Percentiles rank a stretch among this genome's conserved stretches.
Conservation (phyloP, 2,329 filamentous ascomycete genomes). For the Colletotrichum tamarilloi region DNA sequence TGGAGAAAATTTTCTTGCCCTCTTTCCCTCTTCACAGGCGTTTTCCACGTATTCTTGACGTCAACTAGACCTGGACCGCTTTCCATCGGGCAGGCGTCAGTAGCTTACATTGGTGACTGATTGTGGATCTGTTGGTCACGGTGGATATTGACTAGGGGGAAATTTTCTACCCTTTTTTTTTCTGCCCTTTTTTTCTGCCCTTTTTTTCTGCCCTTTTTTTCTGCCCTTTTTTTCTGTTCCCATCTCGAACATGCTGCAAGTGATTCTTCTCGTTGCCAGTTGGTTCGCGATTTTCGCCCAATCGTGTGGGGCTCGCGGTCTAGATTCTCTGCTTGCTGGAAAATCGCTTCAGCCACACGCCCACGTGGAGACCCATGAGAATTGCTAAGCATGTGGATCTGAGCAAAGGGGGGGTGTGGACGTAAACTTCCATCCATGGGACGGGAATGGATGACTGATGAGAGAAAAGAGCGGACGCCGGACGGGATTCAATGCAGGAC, state of each 20-base stretch:
- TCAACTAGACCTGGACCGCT: slow-evolving; percentile 8
- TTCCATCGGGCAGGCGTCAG: background rate
- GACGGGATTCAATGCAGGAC: background rate
- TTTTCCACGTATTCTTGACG: slow-evolving; percentile 10
- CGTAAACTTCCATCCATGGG: background rate
- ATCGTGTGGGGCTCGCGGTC: slow-evolving; percentile 1
- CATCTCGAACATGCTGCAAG: background rate
- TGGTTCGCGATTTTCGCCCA: background rate
- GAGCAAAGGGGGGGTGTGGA: background rate
- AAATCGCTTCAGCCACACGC: background rate
- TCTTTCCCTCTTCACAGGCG: background rate
- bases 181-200: background rate
- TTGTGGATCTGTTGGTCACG: background rate
- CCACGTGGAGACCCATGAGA: slow-evolving; percentile 6
- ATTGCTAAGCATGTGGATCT: background rate
- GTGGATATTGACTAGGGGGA: slow-evolving; percentile 14
- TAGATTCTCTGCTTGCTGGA: slow-evolving; percentile 4
- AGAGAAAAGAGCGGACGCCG: background rate
- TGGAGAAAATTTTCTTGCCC: background rate
- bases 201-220: too few species aligned
- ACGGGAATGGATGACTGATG: background rate
- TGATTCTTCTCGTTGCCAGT: slow-evolving; percentile 3
- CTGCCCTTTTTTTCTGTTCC: background rate
- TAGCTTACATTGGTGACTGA: background rate
- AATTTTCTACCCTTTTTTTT: slow-evolving; percentile 9